These are phyloP conservation scores for Pythium dissimile DNA, from an alignment of 352 stramenopile species.

Conservation along the genomic window DNA sequence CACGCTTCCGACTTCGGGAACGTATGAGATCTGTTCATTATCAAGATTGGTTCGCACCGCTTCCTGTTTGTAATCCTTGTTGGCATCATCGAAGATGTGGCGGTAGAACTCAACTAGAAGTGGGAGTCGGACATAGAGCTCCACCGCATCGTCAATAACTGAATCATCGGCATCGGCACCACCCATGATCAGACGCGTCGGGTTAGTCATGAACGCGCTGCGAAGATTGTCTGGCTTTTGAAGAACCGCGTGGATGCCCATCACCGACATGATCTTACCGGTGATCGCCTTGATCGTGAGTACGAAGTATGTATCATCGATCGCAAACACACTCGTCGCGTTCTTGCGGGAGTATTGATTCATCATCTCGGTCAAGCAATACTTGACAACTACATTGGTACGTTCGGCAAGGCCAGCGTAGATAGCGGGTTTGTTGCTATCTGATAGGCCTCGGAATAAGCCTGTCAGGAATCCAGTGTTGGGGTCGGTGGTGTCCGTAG, in stretches of 20 bases:
- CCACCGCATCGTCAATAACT: background rate
- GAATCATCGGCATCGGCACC: background rate
- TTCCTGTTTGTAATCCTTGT: background rate
- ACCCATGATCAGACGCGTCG: background rate
- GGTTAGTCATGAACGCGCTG: background rate
- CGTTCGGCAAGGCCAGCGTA: no score
- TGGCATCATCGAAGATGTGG: background rate
- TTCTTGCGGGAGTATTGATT: no score
- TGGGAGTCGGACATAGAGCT: background rate
- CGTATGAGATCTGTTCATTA: background rate
- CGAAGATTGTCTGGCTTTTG: background rate
- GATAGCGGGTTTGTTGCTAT: no score
- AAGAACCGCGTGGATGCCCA: background rate
- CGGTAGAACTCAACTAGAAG: background rate
- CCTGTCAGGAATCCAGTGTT: no score
- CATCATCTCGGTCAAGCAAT: no score
- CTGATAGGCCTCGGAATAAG: no score
- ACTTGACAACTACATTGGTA: no score
- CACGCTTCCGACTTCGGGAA: background rate
- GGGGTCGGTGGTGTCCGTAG: no score
- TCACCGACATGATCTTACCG: background rate
- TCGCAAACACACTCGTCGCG: background rate
- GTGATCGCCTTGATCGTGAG: background rate
- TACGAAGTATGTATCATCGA: background rate
- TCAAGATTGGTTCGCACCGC: background rate